Percentiles rank a stretch among this genome's conserved stretches.
Conservation (phyloP, 2,329 filamentous ascomycete genomes). For the Verticillium klebahnii region DNA sequence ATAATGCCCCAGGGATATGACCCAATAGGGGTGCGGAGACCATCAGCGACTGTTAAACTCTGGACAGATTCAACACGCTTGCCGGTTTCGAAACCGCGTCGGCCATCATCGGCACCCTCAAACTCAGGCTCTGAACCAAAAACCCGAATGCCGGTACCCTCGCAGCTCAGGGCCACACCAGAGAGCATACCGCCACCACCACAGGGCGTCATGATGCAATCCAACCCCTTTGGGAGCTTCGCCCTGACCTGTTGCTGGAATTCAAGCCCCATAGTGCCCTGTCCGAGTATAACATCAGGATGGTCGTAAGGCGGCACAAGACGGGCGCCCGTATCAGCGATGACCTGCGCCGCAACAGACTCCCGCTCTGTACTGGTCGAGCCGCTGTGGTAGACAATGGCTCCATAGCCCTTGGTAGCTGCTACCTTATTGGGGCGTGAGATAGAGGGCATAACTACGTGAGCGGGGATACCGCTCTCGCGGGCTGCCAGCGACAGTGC, state of each 20-base stretch:
- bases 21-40: conserved; percentile 70
- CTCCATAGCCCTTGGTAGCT: conserved; percentile 60
- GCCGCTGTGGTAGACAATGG: conserved; percentile 37
- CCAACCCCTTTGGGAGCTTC: conserved; percentile 45
- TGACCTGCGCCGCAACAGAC: conserved; percentile 59
- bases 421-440: conserved; percentile 82
- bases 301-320: conserved; percentile 82
- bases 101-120: conserved; percentile 71
- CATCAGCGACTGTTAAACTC: conserved; percentile 74
- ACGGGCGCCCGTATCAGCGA: conserved; percentile 60
- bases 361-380: conserved; percentile 71
- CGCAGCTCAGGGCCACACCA: conserved; percentile 66
- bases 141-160: conserved; percentile 60
- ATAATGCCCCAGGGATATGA: conserved; percentile 66
- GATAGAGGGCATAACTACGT: conserved; percentile 89
- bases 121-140: conserved; percentile 76
- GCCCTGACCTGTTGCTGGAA: conserved; percentile 59
- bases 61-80: conserved; percentile 59
- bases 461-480: conserved; percentile 67
- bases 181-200: conserved; percentile 78
- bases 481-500: conserved; percentile 81
- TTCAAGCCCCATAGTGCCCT: conserved; percentile 74
- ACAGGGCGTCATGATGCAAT: conserved; percentile 69
- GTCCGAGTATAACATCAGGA: conserved; percentile 75
- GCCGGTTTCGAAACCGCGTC: conserved; percentile 57